Conservation (phyloP, 2,329 filamentous ascomycete species). For the Scleromitrula shiraiana region DNA sequence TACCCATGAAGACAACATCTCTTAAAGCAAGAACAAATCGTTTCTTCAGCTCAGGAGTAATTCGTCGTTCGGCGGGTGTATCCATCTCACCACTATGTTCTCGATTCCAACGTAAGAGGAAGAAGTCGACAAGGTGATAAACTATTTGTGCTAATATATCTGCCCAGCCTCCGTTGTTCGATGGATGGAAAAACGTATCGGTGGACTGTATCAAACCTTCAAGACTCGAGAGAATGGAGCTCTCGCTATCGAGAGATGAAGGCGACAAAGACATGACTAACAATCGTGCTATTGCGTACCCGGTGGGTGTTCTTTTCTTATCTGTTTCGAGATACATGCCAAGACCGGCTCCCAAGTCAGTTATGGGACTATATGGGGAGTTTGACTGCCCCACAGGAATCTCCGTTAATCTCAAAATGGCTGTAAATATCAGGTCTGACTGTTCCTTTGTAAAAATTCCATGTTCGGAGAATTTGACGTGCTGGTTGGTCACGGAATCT, state of each 20-base stretch:
- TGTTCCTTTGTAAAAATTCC: constrained; percentile 91
- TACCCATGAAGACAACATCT: constrained; percentile 95
- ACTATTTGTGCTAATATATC: constrained; percentile 83
- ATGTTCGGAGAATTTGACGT: constrained; percentile 75
- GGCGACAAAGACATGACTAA: constrained; percentile 91
- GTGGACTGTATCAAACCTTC: constrained; percentile 91
- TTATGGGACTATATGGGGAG: constrained; percentile 72
- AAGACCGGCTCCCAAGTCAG: constrained; percentile 77
- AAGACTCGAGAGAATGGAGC: constrained; percentile 74
- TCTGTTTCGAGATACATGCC: constrained; percentile 87
- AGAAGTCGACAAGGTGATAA: constrained; percentile 89
- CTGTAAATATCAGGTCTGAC: constrained; percentile 86
- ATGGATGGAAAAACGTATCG: constrained; percentile 98
- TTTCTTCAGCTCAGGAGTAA: constrained; percentile 73
- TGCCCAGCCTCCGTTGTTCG: constrained; percentile 89
- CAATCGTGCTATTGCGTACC: constrained; percentile 88
- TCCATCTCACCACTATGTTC: constrained; percentile 91
- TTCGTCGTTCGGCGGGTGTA: constrained; percentile 67
- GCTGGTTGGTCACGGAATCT: constrained; percentile 66
- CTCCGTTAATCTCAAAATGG: constrained; percentile 79
- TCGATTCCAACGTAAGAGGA: constrained; percentile 95
- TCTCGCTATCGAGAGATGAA: constrained; percentile 63
- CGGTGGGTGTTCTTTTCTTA: constrained; percentile 82
- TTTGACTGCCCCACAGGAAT: constrained; percentile 95
- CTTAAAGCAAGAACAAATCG: constrained; percentile 84